Conservation (phyloP, 805 yeast genomes). For the Candida insectorum region DNA sequence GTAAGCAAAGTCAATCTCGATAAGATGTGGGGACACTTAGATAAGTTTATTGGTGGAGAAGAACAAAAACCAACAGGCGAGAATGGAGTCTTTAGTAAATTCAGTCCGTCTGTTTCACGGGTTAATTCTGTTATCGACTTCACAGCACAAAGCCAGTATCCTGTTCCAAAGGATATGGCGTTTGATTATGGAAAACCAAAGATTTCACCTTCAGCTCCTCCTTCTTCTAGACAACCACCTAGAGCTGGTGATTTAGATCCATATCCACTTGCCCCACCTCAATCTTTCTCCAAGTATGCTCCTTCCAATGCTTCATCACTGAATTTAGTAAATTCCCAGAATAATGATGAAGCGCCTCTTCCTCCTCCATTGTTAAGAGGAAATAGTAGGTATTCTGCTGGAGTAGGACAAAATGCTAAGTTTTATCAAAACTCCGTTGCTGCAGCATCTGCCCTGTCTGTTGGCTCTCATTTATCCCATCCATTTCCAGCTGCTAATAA, state of each 20-base stretch:
- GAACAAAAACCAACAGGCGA: conserved; percentile 36
- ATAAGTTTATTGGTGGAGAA: conserved; percentile 89
- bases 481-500: too few species aligned
- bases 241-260: too few species aligned
- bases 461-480: conserved; percentile 10
- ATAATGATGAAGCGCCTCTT: too few species aligned
- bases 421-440: conserved; percentile 11
- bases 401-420: neutral
- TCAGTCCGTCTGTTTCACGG: conserved; percentile 67
- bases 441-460: conserved; percentile 10
- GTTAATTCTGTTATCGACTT: conserved; percentile 41
- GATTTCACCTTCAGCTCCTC: neutral
- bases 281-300: conserved; percentile 12
- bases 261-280: conserved; percentile 6
- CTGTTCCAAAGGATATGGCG: conserved; percentile 1
- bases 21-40: conserved; percentile 84
- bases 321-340: conserved; percentile 9
- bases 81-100: conserved; percentile 65
- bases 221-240: too few species aligned
- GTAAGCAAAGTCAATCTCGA: conserved; percentile 65
- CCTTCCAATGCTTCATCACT: conserved; percentile 21
- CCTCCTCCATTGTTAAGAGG: conserved; percentile 10
- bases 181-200: too few species aligned
- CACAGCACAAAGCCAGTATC: conserved; percentile 11
- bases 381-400: conserved; percentile 12